Percentiles rank a stretch among this genome's conserved stretches.
These are phyloP conservation scores for Simmondsia chinensis DNA, from an alignment of 148 eudicot species.

Conservation along the genomic window DNA sequence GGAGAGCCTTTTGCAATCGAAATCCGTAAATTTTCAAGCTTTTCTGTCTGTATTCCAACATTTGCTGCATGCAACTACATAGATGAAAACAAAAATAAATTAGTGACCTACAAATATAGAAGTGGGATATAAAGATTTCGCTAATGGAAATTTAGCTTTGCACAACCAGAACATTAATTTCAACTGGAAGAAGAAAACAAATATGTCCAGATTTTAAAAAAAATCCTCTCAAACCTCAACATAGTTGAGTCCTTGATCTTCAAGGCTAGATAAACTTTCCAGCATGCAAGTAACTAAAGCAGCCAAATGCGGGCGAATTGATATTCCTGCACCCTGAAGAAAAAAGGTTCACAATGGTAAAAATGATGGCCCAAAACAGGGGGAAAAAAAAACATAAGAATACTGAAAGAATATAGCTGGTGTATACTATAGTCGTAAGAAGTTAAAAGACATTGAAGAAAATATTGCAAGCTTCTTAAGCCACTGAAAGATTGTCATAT, in stretches of 20 bases:
- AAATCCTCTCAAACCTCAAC: slow-evolving; percentile 58
- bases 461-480: too few relatives aligned
- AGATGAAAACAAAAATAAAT: slow-evolving; percentile 10
- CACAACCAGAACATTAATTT: too few relatives aligned
- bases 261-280: slow-evolving; percentile 95
- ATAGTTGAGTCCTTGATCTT: slow-evolving; percentile 93
- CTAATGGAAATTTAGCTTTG: too few relatives aligned
- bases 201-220: not conserved
- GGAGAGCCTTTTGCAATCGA: slow-evolving; percentile 94
- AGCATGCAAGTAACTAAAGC: slow-evolving; percentile 95
- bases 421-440: too few relatives aligned
- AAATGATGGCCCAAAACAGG: too few relatives aligned
- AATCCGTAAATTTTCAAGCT: slow-evolving; percentile 85
- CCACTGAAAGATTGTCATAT: too few relatives aligned
- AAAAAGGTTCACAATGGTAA: not conserved
- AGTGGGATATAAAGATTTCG: too few relatives aligned
- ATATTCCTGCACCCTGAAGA: slow-evolving; percentile 74
- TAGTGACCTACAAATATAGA: not conserved
- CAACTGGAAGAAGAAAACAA: slow-evolving; percentile 3
- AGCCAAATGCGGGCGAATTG: slow-evolving; percentile 84
- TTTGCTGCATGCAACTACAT: slow-evolving; percentile 88
- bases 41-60: slow-evolving; percentile 83
- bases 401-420: too few relatives aligned
- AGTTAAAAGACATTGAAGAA: too few relatives aligned
- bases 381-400: too few relatives aligned